Evolutionary conservation across 805 yeast species (phyloP), one percentile per base, ranked within the genome.

Genomic region (Candida palmyrensis): DNA sequence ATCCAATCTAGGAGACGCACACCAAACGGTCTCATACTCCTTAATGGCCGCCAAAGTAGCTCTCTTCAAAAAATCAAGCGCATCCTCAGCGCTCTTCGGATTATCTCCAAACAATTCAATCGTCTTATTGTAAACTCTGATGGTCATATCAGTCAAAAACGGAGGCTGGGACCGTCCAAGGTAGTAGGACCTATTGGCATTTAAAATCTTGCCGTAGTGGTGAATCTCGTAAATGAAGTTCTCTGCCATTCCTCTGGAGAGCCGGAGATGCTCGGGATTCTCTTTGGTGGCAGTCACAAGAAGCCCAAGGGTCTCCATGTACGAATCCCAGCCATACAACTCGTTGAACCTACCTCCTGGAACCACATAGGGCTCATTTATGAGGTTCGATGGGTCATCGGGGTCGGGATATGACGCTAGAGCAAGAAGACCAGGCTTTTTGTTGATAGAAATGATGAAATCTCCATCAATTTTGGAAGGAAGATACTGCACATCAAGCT

Each of bases 341-440:
- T 90, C 98, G 61, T 92, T 92, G 60, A 90, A 90, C 42, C 98
- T 68, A 15, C 98, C 97, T 12, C 98, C 98, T 1, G 98, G 98
- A 16, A 90, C 97, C 12, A 86, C 83, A 56, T 90, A 90, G 0
- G 95, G 96, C 48, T 73, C 78, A 14, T 88, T 86, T 25, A 72
- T 65, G 29, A 82, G 46, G 10, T 71, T 66, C 12, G 51, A 53
- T 25, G 74, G 73, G 36, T 77, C 74, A 3, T 61, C 48, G 6
- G 82, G 77, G 43, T 78, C 77, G 14, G 55, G 71, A 39, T 69
- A 71, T 67, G 84, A 74, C 1, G 90, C 95, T 25, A 90, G 65
- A 0, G 95, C 83, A 39, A 90, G 67, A 33, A 90, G 65, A 0
- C 98, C 98, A 0, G 97, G 97, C 41, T 73, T 76, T 21, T 75